These are phyloP conservation scores for Cenchrus fungigraminus DNA, from an alignment of 176 grass and related monocot genomes.

Conservation along the genomic window DNA sequence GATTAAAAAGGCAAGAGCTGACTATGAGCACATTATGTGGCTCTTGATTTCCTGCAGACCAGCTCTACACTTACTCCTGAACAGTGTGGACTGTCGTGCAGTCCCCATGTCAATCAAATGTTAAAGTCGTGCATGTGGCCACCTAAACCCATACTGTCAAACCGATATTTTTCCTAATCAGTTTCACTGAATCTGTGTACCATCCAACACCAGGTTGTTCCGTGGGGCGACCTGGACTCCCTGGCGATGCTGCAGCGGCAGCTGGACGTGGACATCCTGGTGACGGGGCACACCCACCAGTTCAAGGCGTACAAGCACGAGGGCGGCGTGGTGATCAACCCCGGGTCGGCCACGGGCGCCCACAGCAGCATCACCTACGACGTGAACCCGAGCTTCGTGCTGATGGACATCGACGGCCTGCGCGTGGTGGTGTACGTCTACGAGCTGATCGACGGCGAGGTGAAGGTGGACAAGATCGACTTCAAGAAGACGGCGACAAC, in stretches of 20 bases:
- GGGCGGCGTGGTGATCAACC: conserved; percentile 95
- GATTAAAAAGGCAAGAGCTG: not conserved
- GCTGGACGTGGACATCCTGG: conserved; percentile 97
- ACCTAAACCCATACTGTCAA: not conserved
- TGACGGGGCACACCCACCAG: conserved; percentile 93
- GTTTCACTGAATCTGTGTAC: not conserved
- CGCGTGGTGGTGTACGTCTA: conserved; percentile 96
- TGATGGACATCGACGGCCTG: conserved; percentile 97
- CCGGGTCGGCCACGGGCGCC: conserved; percentile 85
- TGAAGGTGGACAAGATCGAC: conserved; percentile 98
- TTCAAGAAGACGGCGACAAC: conserved; percentile 81
- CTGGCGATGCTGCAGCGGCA: conserved; percentile 96
- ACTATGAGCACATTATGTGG: not conserved
- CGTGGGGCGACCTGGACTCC: conserved; percentile 97
- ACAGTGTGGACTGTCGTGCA: too few relatives aligned
- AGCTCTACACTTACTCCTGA: not conserved
- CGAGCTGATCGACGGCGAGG: conserved; percentile 96
- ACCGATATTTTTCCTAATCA: not conserved
- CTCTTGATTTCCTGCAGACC: not conserved
- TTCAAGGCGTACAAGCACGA: conserved; percentile 99
- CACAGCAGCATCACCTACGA: conserved; percentile 95
- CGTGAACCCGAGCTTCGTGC: conserved; percentile 94
- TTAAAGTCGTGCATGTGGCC: not conserved
- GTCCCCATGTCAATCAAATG: not conserved
- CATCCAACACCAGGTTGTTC: conserved; percentile 62